Evolutionary conservation across 768 basidiomycete genomes (phyloP).

Genomic region (Calocybe gangraenosa): DNA sequence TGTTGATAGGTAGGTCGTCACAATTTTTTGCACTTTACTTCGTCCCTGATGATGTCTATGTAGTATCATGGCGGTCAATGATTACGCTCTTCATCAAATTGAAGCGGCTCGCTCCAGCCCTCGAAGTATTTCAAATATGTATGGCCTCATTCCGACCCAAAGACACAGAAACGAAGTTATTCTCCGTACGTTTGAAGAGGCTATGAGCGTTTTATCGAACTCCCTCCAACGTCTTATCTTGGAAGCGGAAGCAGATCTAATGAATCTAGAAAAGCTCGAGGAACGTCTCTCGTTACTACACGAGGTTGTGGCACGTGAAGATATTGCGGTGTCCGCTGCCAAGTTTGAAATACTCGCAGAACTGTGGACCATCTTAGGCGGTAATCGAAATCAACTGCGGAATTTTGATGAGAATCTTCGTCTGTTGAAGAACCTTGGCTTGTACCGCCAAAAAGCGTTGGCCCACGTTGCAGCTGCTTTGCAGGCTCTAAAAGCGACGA

Average conservation of each 20-base stretch:
- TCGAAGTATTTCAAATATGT: constrained; percentile 26
- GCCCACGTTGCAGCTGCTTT: constrained; percentile 65
- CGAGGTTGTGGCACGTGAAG: constrained; percentile 58
- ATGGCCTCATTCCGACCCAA: constrained; percentile 32
- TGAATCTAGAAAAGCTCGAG: constrained; percentile 59
- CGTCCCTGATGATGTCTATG: constrained; percentile 6
- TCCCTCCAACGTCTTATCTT: constrained; percentile 54
- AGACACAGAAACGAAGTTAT: constrained; percentile 41
- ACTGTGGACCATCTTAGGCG: constrained; percentile 69
- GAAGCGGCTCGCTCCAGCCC: constrained; percentile 35
- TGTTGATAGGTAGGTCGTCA: constrained; percentile 53
- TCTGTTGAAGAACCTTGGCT: constrained; percentile 50
- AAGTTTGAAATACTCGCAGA: constrained; percentile 54
- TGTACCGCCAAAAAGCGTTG: constrained; percentile 57
- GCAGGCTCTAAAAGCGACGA: constrained; percentile 58
- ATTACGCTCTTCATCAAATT: constrained; percentile 62
- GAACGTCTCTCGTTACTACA: constrained; percentile 53
- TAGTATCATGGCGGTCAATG: constrained; percentile 73
- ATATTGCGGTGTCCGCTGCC: constrained; percentile 36
- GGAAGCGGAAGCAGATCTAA: constrained; percentile 59
- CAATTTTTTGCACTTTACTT: constrained; percentile 19
- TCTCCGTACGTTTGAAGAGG: constrained; percentile 49
- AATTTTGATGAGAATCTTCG: constrained; percentile 46
- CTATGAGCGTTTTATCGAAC: constrained; percentile 55
- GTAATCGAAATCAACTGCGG: constrained; percentile 48